Percentiles rank a stretch among this genome's conserved stretches.
phyloP scores from a whole-genome alignment of 2,329 filamentous ascomycete genomes.

The Graphiopsis chlorocephala region DNA sequence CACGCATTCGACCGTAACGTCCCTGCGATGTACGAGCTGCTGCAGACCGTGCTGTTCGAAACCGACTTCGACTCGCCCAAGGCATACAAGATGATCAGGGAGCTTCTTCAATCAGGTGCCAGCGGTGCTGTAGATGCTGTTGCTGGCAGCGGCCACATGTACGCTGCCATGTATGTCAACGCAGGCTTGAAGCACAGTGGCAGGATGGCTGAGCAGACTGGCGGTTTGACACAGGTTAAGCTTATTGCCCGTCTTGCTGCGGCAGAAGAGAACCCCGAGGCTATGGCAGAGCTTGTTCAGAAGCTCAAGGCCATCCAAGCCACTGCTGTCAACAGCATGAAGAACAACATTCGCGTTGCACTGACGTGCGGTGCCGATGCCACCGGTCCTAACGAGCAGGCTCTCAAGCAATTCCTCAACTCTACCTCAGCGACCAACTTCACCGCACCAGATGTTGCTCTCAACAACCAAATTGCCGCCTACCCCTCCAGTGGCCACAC shows the following conservation, averaged over 20 bases:
- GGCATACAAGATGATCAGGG: conserved; percentile 76
- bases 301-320: conserved; percentile 84
- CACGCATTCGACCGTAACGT: conserved; percentile 89
- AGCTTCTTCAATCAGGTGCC: conserved; percentile 80
- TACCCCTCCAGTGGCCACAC: conserved; percentile 55
- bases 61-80: conserved; percentile 86
- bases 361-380: conserved; percentile 82
- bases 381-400: conserved; percentile 64
- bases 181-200: conserved; percentile 71
- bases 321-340: conserved; percentile 64
- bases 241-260: conserved; percentile 76
- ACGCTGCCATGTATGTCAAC: conserved; percentile 79
- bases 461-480: conserved; percentile 31
- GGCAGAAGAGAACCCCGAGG: conserved; percentile 68
- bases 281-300: conserved; percentile 55
- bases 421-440: conserved; percentile 19
- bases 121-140: conserved; percentile 91
- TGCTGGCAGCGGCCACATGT: conserved; percentile 84
- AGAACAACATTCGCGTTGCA: conserved; percentile 66
- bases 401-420: conserved; percentile 67
- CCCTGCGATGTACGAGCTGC: conserved; percentile 82
- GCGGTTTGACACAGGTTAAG: conserved; percentile 86
- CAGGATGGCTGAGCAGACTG: conserved; percentile 76
- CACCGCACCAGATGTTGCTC: conserved; percentile 24
- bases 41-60: conserved; percentile 76